Base-by-base conservation (phyloP, 768 basidiomycete species). In the Rhodotorula graminis region DNA sequence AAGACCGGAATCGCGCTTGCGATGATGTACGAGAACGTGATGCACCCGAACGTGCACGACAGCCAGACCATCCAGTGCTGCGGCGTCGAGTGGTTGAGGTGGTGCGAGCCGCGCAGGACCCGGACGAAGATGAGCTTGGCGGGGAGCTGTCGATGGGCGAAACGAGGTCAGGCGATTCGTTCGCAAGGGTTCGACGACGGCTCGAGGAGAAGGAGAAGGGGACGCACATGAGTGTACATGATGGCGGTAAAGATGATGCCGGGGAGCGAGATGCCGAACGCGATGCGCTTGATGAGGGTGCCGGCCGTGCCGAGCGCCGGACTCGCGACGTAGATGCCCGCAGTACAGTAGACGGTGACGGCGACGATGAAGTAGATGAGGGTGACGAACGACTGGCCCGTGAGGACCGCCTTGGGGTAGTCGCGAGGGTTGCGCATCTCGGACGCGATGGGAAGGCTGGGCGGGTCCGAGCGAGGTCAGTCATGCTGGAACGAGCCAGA, bases 341-440 rank as follows among this genome's bases (percentile, higher is more conserved):
- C 69, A 75, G 67, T 80, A 62, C 4, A 4, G 25, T 29, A 15
- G 37, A 40, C 79, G 29, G 80, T 77, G 47, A 78, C 65, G 19
- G 75, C 78, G 64, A 81, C 70, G 58, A 74, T 56, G 50, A 70
- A 25, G 72, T 77, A 78, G 57, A 73, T 66, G 46, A 42, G 33
- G 2, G 53, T 55, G n/a, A 55, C 29, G n/a, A 55, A 29, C 11
- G 53, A 29, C 68, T 33, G 77, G 70, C 23, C 67, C 18, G 71
- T 53, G 40, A 78, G 47, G 59, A 82, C 71, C 16, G 76, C 70
- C 69, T 78, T 78, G 55, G 73, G 79, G 73, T 78, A 82, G 63
- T 81, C 77, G 46, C 75, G 72, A 5, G 78, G 81, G 60, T 79
- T 70, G 44, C 70, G 70, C 81, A 83, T 81, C 75, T 83, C 82